Evolutionary conservation across 192 early-diverging fungal species (phyloP), one percentile per base, ranked within the genome.

Genomic region (Cladochytrium replicatum): DNA sequence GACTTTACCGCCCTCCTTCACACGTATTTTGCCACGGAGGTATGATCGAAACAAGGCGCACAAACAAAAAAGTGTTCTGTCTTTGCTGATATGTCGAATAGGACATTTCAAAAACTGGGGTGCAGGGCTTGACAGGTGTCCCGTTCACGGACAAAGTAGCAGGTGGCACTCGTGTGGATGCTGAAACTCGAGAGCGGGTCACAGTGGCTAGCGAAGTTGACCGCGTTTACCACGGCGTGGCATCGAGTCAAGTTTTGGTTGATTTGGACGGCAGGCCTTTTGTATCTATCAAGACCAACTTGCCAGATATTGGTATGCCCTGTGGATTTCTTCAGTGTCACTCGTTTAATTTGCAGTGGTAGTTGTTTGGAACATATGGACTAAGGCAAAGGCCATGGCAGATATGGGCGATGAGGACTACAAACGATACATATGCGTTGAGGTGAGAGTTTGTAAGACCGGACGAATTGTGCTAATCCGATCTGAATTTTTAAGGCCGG

Each of bases 331-430:
- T 11, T 44, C 24, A 34, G 29, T 13, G 47, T 37, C 23, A 6
- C 5, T 41, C 31, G 29, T 6, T 58, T n/a, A n/a, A 13, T 46
- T 29, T 31, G 52, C 29, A 74, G 78, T 44, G 50, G n/a, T 64
- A 55, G 87, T 95, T 29, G 83, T 95, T 24, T 98, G 94, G 94
- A 98, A 98, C 53, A 90, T 91, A 5, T 98, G 94, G 94, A 71
- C 72, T 11, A 93, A 89, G 68, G 84, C 94, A 7, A 61, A 71
- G 32, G 80, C 67, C 15, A 86, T 98, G 85, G 75, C 70, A 7
- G 94, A 98, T 61, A 89, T 95, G 69, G 88, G 66, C 17, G 76
- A 93, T 63, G 81, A 81, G 24, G 91, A 91, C 55, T 93, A 84
- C 57, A 67, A 77, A 47, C 52, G 81, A n/a, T 91, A 92, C 88